Evolutionary conservation across 177 flowering plant species (phyloP).

Genomic region (Vitis hybrid): DNA sequence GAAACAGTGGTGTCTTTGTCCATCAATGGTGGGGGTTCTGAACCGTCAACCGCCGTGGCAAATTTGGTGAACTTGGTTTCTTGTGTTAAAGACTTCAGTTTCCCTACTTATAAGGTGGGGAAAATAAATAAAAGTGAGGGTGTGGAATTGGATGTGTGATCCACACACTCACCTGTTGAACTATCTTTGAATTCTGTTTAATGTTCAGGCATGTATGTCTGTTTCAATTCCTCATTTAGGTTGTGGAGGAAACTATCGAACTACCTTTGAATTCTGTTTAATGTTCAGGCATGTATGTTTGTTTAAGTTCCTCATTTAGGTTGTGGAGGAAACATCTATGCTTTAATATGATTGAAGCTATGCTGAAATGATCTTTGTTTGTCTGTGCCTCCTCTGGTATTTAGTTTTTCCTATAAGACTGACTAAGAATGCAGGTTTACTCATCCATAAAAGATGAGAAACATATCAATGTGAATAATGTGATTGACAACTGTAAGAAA

Average conservation of each 20-base stretch:
- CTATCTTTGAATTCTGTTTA: slow-evolving; percentile 1
- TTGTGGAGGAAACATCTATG: slow-evolving; percentile 7
- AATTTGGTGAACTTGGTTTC: background rate
- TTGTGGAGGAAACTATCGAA: slow-evolving; percentile 2
- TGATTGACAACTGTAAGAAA: no score
- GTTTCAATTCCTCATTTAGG: slow-evolving; percentile 3
- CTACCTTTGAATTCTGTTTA: background rate
- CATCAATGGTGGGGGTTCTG: slow-evolving; percentile 60
- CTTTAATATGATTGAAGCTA: no score
- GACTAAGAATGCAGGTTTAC: no score
- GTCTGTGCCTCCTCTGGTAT: no score
- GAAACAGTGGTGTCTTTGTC: slow-evolving; percentile 53
- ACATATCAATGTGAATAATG: no score
- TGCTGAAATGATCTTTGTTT: no score
- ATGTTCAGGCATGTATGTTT: background rate
- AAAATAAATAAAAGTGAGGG: slow-evolving; percentile 2
- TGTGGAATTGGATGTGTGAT: background rate
- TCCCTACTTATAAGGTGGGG: slow-evolving; percentile 1
- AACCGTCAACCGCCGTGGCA: background rate
- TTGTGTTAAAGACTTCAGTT: background rate
- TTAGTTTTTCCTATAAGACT: no score
- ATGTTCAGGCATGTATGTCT: background rate
- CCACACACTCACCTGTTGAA: slow-evolving; percentile 10
- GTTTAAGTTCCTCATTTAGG: slow-evolving; percentile 4
- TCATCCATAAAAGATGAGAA: no score